Conservation (phyloP, 371 early-diverging fungal species). For the Syncephalastrum racemosum region DNA sequence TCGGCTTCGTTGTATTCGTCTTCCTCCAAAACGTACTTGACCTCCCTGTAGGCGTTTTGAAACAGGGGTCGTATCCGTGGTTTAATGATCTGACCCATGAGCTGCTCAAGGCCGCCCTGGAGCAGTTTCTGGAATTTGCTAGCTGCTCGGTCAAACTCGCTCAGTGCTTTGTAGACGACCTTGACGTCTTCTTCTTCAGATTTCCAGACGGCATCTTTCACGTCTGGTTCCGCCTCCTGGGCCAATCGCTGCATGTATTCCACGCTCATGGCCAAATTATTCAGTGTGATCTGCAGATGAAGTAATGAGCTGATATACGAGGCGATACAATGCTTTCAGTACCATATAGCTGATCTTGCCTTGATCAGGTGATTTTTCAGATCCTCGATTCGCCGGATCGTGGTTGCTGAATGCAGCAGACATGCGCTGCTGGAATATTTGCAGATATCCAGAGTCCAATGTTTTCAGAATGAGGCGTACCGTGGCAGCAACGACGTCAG, state of each 20-base stretch:
- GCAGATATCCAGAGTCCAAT: slow-evolving; percentile 68
- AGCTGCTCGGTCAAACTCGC: slow-evolving; percentile 55
- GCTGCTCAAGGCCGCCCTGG: slow-evolving; percentile 77
- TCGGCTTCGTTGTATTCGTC: slow-evolving; percentile 90
- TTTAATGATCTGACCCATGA: slow-evolving; percentile 76
- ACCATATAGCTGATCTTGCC: slow-evolving; percentile 69
- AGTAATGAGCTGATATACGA: background rate
- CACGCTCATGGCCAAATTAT: slow-evolving; percentile 81
- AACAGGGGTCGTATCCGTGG: slow-evolving; percentile 78
- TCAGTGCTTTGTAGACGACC: slow-evolving; percentile 47
- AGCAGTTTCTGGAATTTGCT: slow-evolving; percentile 63
- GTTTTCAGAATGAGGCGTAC: slow-evolving; percentile 59
- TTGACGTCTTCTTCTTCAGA: slow-evolving; percentile 48
- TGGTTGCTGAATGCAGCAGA: slow-evolving; percentile 53
- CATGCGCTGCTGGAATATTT: slow-evolving; percentile 62
- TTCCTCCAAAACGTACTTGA: slow-evolving; percentile 85
- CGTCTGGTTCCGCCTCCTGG: slow-evolving; percentile 61
- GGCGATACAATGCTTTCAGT: background rate
- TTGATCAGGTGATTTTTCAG: slow-evolving; percentile 36
- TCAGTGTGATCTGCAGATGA: slow-evolving; percentile 58
- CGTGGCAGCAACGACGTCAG: slow-evolving; percentile 64
- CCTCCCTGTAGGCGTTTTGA: slow-evolving; percentile 78
- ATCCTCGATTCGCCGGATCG: slow-evolving; percentile 29
- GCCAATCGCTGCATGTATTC: slow-evolving; percentile 71
- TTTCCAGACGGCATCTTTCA: slow-evolving; percentile 43